These are phyloP conservation scores for Fomitopsis palustris DNA, from an alignment of 1,284 basidiomycete species.

Conservation along the genomic window DNA sequence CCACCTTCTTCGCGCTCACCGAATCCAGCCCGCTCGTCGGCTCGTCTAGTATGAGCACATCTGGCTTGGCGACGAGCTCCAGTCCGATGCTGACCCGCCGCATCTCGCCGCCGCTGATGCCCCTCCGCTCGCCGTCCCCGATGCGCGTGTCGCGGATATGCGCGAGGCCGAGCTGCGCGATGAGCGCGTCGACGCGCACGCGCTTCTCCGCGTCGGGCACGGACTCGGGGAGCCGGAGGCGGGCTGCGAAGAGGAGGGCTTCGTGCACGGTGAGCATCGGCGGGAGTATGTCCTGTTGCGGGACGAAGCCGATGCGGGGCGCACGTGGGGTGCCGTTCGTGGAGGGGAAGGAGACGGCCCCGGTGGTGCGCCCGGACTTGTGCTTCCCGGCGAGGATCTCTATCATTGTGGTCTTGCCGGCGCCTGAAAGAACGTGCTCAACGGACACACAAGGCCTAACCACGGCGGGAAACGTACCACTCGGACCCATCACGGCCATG, in stretches of 20 bases:
- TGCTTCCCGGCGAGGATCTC: constrained; percentile 94
- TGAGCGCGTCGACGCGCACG: constrained; percentile 64
- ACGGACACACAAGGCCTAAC: not conserved
- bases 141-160: constrained; percentile 73
- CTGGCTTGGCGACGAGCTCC: constrained; percentile 77
- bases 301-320: constrained; percentile 77
- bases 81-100: constrained; percentile 82
- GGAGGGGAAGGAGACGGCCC: constrained; percentile 57
- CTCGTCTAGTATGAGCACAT: constrained; percentile 81
- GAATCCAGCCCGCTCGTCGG: constrained; percentile 84
- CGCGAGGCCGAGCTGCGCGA: constrained; percentile 74
- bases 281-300: constrained; percentile 82
- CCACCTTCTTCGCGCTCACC: constrained; percentile 79
- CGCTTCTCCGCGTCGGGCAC: constrained; percentile 65
- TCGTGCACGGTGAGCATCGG: constrained; percentile 80
- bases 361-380: constrained; percentile 70
- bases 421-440: constrained; percentile 42
- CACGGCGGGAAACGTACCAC: constrained; percentile 43
- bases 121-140: constrained; percentile 74
- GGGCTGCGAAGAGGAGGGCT: constrained; percentile 80
- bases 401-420: constrained; percentile 93
- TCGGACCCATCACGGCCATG: constrained; percentile 86
- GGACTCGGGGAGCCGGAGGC: constrained; percentile 78
- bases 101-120: constrained; percentile 87
- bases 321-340: constrained; percentile 29